Percentiles rank a stretch among this genome's conserved stretches.
These are phyloP conservation scores for Halophytophthora batemanensis DNA, from an alignment of 352 stramenopile genomes.

Conservation along the genomic window DNA sequence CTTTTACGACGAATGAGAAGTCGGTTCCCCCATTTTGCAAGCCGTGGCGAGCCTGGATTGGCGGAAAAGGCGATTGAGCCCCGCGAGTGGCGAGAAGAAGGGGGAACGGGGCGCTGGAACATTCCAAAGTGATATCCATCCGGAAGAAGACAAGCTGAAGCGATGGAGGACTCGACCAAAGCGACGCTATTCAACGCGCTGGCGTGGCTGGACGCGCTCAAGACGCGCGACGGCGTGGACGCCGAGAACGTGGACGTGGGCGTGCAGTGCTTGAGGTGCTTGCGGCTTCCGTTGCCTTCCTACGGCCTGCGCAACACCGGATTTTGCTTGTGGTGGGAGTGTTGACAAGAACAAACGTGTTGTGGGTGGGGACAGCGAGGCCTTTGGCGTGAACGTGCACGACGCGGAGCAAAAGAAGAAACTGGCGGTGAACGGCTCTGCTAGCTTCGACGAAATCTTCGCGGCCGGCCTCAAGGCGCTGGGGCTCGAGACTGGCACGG, in stretches of 20 bases:
- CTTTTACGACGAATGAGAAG: no score
- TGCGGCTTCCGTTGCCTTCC: slow-evolving; percentile 12
- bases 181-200: slow-evolving; percentile 74
- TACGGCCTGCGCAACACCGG: slow-evolving; percentile 20
- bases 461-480: slow-evolving; percentile 60
- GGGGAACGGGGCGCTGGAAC: slow-evolving; percentile 15
- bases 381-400: slow-evolving; percentile 62
- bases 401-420: slow-evolving; percentile 50
- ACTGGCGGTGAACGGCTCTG: slow-evolving; percentile 38
- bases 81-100: background rate
- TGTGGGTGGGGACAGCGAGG: slow-evolving; percentile 39
- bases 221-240: slow-evolving; percentile 51
- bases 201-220: slow-evolving; percentile 64
- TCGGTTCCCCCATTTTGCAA: no score
- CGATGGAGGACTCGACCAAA: slow-evolving; percentile 37
- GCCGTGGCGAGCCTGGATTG: no score
- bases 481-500: slow-evolving; percentile 40
- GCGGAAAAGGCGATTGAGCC: background rate
- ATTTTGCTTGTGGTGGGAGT: no score
- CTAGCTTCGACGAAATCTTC: slow-evolving; percentile 70
- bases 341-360: background rate
- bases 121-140: slow-evolving; percentile 13
- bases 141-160: slow-evolving; percentile 3
- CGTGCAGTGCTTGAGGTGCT: slow-evolving; percentile 52
- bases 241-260: slow-evolving; percentile 63